Evolutionary conservation across 306 rosid species (phyloP).

Genomic region (cucumber (Cucumis sativus)): DNA sequence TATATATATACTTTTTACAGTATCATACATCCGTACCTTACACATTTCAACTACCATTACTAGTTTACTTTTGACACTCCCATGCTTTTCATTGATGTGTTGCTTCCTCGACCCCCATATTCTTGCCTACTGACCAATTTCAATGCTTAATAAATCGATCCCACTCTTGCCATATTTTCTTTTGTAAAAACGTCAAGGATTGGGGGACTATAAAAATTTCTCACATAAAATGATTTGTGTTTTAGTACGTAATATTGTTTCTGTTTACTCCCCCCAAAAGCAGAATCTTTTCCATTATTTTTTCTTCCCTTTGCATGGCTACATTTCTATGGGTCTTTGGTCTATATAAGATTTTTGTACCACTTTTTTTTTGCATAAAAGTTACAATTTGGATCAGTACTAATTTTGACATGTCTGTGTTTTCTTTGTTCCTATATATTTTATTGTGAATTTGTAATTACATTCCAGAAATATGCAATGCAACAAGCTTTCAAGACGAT

Average conservation of each 20-base stretch:
- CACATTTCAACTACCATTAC: background rate
- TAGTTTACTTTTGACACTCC: background rate
- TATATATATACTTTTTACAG: background rate
- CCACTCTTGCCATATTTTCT: background rate
- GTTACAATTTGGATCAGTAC: background rate
- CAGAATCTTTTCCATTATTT: background rate
- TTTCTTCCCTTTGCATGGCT: background rate
- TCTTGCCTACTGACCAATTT: background rate
- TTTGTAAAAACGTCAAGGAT: background rate
- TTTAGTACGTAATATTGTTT: background rate
- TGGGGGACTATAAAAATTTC: background rate
- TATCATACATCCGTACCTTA: background rate
- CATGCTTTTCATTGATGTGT: background rate
- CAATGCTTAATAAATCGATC: background rate
- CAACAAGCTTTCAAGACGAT: slow-evolving; percentile 96
- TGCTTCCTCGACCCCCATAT: background rate
- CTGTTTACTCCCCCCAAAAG: background rate
- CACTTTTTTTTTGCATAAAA: background rate
- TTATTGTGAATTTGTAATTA: background rate
- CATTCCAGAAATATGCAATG: slow-evolving; percentile 86
- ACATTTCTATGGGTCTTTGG: background rate
- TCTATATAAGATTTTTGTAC: background rate
- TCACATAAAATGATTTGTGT: background rate
- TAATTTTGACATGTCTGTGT: background rate
- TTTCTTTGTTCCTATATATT: background rate